phyloP scores from a whole-genome alignment of 202 grass and related monocot species.

The Setaria italica region DNA sequence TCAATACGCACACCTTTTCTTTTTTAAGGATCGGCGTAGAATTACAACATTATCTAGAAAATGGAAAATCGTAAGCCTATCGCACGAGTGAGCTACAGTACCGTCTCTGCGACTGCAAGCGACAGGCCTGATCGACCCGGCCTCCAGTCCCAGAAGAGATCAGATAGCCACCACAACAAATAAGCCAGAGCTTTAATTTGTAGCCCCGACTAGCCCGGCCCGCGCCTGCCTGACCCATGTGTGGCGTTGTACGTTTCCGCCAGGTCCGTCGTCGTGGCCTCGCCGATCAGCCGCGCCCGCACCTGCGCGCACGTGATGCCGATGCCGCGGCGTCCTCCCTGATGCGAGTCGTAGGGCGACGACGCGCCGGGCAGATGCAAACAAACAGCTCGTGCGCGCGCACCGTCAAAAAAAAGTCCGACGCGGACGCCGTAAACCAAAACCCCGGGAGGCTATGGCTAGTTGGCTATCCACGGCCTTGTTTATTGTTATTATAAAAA shows the following conservation, averaged over 20 bases:
- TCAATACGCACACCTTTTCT: neutral
- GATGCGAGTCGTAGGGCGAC: no score
- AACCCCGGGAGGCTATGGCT: no score
- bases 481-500: no score
- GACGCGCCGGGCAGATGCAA: neutral
- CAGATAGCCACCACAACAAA: neutral
- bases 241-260: conserved; percentile 12
- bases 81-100: neutral
- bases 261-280: neutral
- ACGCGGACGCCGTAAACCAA: neutral
- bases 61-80: neutral
- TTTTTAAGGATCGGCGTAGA: neutral
- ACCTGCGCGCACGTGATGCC: conserved; percentile 14
- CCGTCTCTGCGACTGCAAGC: neutral
- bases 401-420: neutral
- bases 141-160: no score
- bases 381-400: neutral
- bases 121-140: neutral
- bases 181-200: neutral
- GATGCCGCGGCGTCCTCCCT: neutral
- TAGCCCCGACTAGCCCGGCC: no score
- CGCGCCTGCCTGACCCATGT: neutral
- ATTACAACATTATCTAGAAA: neutral
- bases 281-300: neutral
- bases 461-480: no score